Conservation (phyloP, 2,329 filamentous ascomycete genomes). For the Dendryphion nanum region DNA sequence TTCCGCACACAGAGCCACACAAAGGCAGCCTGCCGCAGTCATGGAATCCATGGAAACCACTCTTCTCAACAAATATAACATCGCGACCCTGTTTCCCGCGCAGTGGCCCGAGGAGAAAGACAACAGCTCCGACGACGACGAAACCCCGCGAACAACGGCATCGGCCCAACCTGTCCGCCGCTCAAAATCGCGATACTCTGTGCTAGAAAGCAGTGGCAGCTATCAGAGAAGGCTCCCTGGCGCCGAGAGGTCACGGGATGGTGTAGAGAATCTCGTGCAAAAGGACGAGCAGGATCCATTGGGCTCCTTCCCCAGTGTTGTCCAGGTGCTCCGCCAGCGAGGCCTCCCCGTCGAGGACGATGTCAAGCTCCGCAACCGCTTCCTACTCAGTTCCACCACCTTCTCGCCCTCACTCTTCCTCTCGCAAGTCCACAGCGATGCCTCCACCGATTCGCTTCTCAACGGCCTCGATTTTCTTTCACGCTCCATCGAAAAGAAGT, state of each 20-base stretch:
- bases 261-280: constrained; percentile 75
- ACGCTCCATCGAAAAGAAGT: constrained; percentile 94
- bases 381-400: constrained; percentile 90
- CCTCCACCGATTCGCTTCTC: constrained; percentile 77
- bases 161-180: constrained; percentile 36
- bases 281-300: constrained; percentile 91
- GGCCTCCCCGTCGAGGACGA: constrained; percentile 86
- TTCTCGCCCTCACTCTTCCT: constrained; percentile 92
- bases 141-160: constrained; percentile 10
- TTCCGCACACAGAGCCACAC: background rate
- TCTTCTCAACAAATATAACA: constrained; percentile 86
- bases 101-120: constrained; percentile 87
- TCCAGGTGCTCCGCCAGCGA: constrained; percentile 71
- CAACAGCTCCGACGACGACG: constrained; percentile 55
- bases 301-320: constrained; percentile 83
- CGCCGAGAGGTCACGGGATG: constrained; percentile 65
- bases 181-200: constrained; percentile 81
- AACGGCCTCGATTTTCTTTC: constrained; percentile 83
- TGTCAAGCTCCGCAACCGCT: constrained; percentile 77
- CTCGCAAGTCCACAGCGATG: constrained; percentile 84
- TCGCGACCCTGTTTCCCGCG: constrained; percentile 72
- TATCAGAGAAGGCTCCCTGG: constrained; percentile 67
- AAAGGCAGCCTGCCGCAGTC: constrained; percentile 1
- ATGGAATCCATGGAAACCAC: constrained; percentile 57
- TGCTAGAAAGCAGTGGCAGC: constrained; percentile 73